phyloP scores from a whole-genome alignment of 163 green algal species.

The Chlorella variabilis region DNA sequence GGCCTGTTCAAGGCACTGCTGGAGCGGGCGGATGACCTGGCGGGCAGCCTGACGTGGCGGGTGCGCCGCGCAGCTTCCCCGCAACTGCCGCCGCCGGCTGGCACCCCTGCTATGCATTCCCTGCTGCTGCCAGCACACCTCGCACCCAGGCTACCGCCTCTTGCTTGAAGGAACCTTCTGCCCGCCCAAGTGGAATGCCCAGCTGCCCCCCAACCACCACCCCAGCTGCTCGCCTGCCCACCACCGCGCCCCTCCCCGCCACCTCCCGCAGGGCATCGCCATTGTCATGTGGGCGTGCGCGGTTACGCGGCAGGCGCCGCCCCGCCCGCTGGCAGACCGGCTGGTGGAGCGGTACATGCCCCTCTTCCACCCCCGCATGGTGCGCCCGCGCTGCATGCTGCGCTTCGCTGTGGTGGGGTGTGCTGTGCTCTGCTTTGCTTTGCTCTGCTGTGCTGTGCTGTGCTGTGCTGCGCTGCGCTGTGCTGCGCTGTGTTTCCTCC shows the following conservation, averaged over 20 bases:
- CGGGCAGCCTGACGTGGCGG: not conserved
- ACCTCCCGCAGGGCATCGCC: constrained; percentile 4
- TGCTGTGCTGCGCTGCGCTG: not conserved
- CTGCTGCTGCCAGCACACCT: no score
- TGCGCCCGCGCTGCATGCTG: no score
- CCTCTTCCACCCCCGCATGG: not conserved
- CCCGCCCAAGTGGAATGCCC: no score
- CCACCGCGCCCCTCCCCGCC: no score
- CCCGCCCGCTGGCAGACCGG: not conserved
- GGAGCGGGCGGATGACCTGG: not conserved
- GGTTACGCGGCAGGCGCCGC: not conserved
- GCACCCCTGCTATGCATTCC: not conserved
- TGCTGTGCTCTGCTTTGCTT: no score
- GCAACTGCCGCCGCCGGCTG: not conserved
- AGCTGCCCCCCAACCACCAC: no score
- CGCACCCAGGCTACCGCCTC: no score
- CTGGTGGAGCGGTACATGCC: constrained; percentile 17
- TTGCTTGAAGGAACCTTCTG: no score
- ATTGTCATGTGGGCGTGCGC: constrained; percentile 10
- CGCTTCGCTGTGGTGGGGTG: no score
- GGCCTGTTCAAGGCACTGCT: constrained; percentile 20
- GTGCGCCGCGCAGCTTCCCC: not conserved
- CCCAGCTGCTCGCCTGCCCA: no score
- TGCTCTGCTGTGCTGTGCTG: no score
- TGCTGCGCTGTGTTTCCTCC: no score